Evolutionary conservation across 2,329 filamentous ascomycete species (phyloP).

Genomic region (Colletotrichum tabaci): DNA sequence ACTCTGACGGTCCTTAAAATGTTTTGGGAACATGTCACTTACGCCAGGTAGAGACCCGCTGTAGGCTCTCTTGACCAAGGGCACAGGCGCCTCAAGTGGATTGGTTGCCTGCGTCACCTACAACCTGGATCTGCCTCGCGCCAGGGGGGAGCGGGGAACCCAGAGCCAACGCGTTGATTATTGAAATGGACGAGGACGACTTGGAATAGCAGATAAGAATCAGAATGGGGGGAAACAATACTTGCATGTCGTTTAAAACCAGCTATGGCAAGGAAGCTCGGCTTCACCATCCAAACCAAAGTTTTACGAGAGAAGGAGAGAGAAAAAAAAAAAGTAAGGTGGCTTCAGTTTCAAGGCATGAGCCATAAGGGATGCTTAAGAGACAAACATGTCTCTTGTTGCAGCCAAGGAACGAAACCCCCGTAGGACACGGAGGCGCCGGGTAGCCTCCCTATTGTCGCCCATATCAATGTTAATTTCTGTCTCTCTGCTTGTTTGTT

Average conservation of each 20-base stretch:
- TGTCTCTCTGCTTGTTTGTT: slow-evolving; percentile 3
- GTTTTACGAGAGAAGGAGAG: neutral
- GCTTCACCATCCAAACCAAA: neutral
- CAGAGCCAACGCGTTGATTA: neutral
- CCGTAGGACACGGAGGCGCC: neutral
- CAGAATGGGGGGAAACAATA: neutral
- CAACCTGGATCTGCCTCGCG: neutral
- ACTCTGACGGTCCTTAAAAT: neutral
- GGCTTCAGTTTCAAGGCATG: slow-evolving; percentile 4
- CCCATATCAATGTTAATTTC: neutral
- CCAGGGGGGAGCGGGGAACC: neutral
- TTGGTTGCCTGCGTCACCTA: neutral
- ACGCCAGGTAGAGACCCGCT: neutral
- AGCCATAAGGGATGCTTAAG: neutral
- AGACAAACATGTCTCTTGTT: neutral
- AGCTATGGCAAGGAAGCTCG: neutral
- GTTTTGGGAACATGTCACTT: neutral
- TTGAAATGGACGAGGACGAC: neutral
- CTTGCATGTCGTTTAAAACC: no score
- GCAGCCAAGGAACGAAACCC: neutral
- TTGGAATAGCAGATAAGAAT: neutral
- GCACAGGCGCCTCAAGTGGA: neutral
- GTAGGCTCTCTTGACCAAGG: neutral
- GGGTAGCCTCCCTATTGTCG: neutral
- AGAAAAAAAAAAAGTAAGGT: neutral